Conservation (phyloP, 1,284 basidiomycete genomes). For the Trametes pubescens region DNA sequence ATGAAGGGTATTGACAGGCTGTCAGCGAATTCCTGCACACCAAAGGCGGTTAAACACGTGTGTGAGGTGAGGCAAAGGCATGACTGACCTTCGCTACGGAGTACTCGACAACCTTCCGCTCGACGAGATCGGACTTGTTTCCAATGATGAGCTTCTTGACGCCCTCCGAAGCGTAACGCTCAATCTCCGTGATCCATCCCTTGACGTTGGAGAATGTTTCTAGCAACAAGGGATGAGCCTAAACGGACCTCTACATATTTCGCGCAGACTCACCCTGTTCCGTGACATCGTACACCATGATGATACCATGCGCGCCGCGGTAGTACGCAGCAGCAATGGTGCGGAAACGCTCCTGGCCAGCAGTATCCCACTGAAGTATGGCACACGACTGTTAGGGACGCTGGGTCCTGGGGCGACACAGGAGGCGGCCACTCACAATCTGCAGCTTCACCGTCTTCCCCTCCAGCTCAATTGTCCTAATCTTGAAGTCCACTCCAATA, state of each 20-base stretch:
- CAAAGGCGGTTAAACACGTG: not conserved
- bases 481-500: slow-evolving; percentile 99
- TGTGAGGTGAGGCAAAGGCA: not conserved
- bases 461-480: slow-evolving; percentile 98
- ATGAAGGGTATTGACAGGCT: slow-evolving; percentile 95
- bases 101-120: slow-evolving; percentile 99
- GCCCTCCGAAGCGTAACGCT: slow-evolving; percentile 98
- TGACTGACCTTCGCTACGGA: slow-evolving; percentile 85
- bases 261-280: slow-evolving; percentile 77
- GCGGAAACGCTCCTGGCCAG: slow-evolving; percentile 97
- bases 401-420: no score
- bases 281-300: slow-evolving; percentile 99
- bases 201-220: slow-evolving; percentile 99
- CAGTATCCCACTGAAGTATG: slow-evolving; percentile 88
- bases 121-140: slow-evolving; percentile 96
- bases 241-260: no score
- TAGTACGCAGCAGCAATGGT: slow-evolving; percentile 99
- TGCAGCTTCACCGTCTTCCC: slow-evolving; percentile 99
- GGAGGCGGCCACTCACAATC: slow-evolving; percentile 80
- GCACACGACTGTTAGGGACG: not conserved
- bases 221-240: slow-evolving; percentile 40
- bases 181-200: slow-evolving; percentile 99
- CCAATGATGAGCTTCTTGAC: slow-evolving; percentile 98
- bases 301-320: slow-evolving; percentile 95
- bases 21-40: slow-evolving; percentile 87